Evolutionary conservation across 2,329 filamentous ascomycete genomes (phyloP).

Genomic region (Ophiocordyceps australis): DNA sequence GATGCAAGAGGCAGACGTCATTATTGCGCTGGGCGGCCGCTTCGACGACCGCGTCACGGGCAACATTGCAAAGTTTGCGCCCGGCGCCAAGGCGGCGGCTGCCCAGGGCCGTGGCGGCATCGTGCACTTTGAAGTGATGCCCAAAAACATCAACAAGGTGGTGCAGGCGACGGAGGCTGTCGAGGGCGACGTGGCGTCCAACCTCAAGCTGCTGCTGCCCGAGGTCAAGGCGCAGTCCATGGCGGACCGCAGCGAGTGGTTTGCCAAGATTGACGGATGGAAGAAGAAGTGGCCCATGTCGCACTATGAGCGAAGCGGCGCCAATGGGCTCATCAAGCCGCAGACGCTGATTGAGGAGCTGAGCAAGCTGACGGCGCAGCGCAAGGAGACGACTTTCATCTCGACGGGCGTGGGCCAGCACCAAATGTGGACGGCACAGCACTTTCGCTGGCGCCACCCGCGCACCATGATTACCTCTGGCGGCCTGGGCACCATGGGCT

Average conservation of each 20-base stretch:
- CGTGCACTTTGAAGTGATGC: conserved; percentile 95
- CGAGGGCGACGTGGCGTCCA: conserved; percentile 76
- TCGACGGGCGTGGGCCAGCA: conserved; percentile 92
- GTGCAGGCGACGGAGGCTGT: conserved; percentile 91
- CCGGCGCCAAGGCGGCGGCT: conserved; percentile 69
- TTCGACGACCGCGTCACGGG: conserved; percentile 93
- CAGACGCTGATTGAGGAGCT: conserved; percentile 85
- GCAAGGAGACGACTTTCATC: conserved; percentile 75
- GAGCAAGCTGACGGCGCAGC: conserved; percentile 61
- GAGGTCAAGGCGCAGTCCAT: conserved; percentile 43
- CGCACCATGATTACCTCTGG: conserved; percentile 93
- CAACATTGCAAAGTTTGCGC: conserved; percentile 72
- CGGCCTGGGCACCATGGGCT: conserved; percentile 79
- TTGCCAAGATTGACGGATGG: conserved; percentile 75
- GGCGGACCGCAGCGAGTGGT: conserved; percentile 65
- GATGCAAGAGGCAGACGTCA: conserved; percentile 91
- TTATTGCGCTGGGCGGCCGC: conserved; percentile 81
- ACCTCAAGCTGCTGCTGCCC: conserved; percentile 59
- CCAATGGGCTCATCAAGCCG: conserved; percentile 74
- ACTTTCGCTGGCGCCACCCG: conserved; percentile 86
- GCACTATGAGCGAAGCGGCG: conserved; percentile 61
- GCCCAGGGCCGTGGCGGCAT: conserved; percentile 80
- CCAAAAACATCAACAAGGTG: conserved; percentile 99
- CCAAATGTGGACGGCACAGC: conserved; percentile 97
- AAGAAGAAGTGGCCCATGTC: conserved; percentile 78